These are phyloP conservation scores for Kwoniella europaea DNA, from an alignment of 768 basidiomycete species.

Conservation along the genomic window DNA sequence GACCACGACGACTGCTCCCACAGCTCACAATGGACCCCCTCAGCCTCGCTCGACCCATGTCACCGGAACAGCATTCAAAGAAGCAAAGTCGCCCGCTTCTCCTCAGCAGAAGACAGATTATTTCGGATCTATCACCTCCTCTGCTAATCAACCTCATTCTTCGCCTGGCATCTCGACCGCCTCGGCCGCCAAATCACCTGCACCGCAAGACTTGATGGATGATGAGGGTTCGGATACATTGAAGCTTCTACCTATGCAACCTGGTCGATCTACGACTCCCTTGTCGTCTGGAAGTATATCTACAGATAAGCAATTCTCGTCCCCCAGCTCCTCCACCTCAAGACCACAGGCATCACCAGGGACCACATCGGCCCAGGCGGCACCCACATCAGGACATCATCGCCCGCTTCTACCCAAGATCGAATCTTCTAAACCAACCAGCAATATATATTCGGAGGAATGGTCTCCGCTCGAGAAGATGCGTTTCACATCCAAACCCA, in stretches of 20 bases:
- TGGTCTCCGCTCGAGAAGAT: constrained; percentile 36
- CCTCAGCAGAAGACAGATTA: constrained; percentile 29
- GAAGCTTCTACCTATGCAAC: constrained; percentile 15
- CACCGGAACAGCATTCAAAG: constrained; percentile 56
- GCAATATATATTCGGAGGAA: constrained; percentile 32
- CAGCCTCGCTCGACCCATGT: constrained; percentile 56
- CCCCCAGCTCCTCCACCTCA: neutral
- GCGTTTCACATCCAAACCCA: neutral
- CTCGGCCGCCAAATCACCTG: constrained; percentile 1
- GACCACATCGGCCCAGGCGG: neutral
- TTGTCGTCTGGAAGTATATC: neutral
- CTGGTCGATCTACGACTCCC: constrained; percentile 14
- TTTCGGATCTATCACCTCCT: constrained; percentile 21
- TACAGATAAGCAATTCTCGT: neutral
- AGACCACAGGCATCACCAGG: constrained; percentile 6
- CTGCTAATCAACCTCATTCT: neutral
- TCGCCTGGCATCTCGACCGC: constrained; percentile 3
- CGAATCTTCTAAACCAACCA: constrained; percentile 19
- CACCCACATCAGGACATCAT: constrained; percentile 22
- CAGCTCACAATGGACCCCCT: constrained; percentile 16
- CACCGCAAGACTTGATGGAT: constrained; percentile 22
- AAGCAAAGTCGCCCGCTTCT: constrained; percentile 14
- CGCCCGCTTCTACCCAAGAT: constrained; percentile 31
- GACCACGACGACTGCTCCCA: constrained; percentile 4
- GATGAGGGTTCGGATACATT: constrained; percentile 17